phyloP scores from a whole-genome alignment of 2,329 filamentous ascomycete species.

The Mariannaea elegans region DNA sequence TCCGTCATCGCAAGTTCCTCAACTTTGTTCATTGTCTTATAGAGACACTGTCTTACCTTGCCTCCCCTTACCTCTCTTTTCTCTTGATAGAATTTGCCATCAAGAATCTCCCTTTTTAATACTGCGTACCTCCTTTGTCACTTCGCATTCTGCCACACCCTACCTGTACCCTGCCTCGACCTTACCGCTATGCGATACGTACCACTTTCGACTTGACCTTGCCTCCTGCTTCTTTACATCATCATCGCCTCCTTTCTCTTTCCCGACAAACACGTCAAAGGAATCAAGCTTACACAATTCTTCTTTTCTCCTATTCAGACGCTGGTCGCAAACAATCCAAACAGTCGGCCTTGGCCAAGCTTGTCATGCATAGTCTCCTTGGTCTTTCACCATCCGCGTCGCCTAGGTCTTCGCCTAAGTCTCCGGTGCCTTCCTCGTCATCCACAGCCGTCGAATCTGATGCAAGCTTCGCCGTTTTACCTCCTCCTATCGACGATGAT shows the following conservation, averaged over 20 bases:
- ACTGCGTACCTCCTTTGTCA: not conserved
- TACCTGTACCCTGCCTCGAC: not conserved
- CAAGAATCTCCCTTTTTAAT: not conserved
- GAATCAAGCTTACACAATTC: constrained; percentile 24
- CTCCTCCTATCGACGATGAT: constrained; percentile 48
- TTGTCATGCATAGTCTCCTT: constrained; percentile 56
- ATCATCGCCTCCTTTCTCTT: constrained; percentile 9
- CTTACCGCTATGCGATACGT: not conserved
- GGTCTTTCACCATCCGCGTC: constrained; percentile 42
- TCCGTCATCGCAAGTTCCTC: constrained; percentile 6
- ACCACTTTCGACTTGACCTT: constrained; percentile 14
- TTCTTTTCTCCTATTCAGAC: constrained; percentile 35
- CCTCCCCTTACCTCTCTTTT: constrained; percentile 21
- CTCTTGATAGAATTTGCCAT: constrained; percentile 19
- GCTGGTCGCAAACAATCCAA: constrained; percentile 49
- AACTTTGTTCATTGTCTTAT: constrained; percentile 19
- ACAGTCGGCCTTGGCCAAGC: constrained; percentile 53
- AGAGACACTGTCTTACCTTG: constrained; percentile 4
- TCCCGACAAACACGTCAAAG: constrained; percentile 22
- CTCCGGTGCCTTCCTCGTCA: constrained; percentile 41
- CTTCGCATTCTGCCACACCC: not conserved
- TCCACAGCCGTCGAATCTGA: constrained; percentile 43
- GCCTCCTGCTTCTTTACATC: constrained; percentile 15
- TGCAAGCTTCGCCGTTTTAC: constrained; percentile 45
- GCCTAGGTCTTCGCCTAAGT: constrained; percentile 40